phyloP scores from a whole-genome alignment of 495 filamentous ascomycete genomes.

The Annulohypoxylon nitens region DNA sequence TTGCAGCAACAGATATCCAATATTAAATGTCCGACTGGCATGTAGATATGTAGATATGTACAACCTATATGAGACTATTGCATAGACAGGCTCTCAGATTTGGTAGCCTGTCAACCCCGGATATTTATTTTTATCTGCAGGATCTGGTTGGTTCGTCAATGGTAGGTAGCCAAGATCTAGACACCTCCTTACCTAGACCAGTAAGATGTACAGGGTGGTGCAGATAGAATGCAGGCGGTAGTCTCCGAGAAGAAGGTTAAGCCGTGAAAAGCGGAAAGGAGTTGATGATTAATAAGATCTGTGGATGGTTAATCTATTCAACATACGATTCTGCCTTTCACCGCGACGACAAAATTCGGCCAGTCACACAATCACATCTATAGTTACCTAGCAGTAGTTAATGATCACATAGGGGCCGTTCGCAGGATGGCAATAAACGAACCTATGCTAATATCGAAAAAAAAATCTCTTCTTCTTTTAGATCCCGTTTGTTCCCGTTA shows the following conservation, averaged over 20 bases:
- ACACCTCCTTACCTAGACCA: slow-evolving; percentile 21
- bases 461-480: not conserved
- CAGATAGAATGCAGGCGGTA: slow-evolving; percentile 11
- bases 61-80: not conserved
- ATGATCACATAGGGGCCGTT: slow-evolving; percentile 1
- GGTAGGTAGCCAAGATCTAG: slow-evolving; percentile 24
- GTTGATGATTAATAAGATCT: slow-evolving; percentile 8
- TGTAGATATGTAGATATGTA: not conserved
- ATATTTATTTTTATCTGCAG: slow-evolving; percentile 43
- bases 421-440: not conserved
- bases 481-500: not conserved
- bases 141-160: slow-evolving; percentile 29
- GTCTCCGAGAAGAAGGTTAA: slow-evolving; percentile 26
- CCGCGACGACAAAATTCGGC: slow-evolving; percentile 10
- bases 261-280: not conserved
- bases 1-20: not conserved
- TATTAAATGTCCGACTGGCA: not conserved
- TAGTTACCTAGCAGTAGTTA: not conserved
- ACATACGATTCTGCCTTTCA: slow-evolving; percentile 33
- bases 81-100: not conserved
- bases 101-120: slow-evolving; percentile 27
- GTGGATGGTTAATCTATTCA: slow-evolving; percentile 23
- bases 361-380: not conserved
- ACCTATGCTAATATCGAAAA: slow-evolving; percentile 15
- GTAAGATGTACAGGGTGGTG: not conserved